Conservation (phyloP, 768 basidiomycete species). For the Gymnopilus dilepis region DNA sequence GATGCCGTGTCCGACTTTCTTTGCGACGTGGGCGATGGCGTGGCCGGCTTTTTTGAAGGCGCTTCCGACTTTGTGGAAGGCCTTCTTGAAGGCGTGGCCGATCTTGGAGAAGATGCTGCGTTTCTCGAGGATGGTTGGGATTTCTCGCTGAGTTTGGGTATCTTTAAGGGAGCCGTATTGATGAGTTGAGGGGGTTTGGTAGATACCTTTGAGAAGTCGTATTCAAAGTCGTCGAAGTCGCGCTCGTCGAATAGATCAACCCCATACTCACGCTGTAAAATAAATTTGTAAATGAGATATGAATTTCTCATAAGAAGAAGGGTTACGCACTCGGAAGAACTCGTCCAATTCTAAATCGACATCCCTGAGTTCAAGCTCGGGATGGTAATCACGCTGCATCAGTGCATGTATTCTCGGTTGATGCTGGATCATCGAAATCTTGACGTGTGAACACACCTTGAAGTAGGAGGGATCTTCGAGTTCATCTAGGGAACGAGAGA, state of each 20-base stretch:
- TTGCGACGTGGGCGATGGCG: not conserved
- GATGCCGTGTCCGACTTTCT: slow-evolving; percentile 1
- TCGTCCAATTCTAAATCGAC: not conserved
- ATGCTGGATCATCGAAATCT: too few relatives aligned
- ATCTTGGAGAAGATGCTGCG: slow-evolving; percentile 16
- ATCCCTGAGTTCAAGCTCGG: not conserved
- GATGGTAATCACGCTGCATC: not conserved
- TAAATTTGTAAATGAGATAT: not conserved
- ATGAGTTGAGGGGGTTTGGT: not conserved
- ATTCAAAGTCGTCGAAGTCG: not conserved
- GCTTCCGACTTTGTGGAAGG: not conserved
- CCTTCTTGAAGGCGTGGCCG: slow-evolving; percentile 13
- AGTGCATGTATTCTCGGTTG: too few relatives aligned
- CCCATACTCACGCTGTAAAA: not conserved
- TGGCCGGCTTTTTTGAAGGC: not conserved
- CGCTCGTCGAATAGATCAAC: not conserved
- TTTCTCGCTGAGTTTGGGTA: too few relatives aligned
- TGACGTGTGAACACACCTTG: not conserved
- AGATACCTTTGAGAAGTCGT: not conserved
- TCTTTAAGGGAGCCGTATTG: not conserved
- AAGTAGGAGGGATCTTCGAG: not conserved
- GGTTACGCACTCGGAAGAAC: not conserved
- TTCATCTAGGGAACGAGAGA: not conserved
- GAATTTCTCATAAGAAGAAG: not conserved
- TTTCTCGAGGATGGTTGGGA: slow-evolving; percentile 2